A percentile compares a stretch with the other conserved stretches of the same genome.
Evolutionary conservation across 192 early-diverging fungal genomes (phyloP).

Genomic region (Powellomyces hirtus): DNA sequence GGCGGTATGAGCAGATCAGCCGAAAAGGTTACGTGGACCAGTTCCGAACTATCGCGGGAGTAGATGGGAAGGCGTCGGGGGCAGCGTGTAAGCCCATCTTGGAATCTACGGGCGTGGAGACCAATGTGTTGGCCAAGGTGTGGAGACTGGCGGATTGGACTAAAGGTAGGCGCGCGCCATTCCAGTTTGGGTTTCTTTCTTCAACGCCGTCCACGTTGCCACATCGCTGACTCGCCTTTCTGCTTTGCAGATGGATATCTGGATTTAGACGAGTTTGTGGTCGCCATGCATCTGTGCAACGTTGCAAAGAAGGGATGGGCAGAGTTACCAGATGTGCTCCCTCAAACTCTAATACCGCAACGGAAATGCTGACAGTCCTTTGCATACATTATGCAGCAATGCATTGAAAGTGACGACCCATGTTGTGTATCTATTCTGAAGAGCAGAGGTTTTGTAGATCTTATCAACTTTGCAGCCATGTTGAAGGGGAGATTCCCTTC

Average conservation of each 20-base stretch:
- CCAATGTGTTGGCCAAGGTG: slow-evolving; percentile 63
- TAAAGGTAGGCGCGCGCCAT: slow-evolving; percentile 17
- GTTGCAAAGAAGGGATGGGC: slow-evolving; percentile 34
- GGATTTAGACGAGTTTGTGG: slow-evolving; percentile 79
- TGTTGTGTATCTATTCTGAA: no score
- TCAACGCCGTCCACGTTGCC: neutral
- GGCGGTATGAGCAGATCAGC: slow-evolving; percentile 44
- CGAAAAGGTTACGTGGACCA: slow-evolving; percentile 43
- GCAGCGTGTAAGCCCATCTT: slow-evolving; percentile 56
- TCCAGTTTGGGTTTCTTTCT: neutral
- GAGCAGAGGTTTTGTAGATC: no score
- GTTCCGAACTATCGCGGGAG: slow-evolving; percentile 50
- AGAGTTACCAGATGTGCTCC: slow-evolving; percentile 23
- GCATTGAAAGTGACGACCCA: no score
- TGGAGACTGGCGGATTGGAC: slow-evolving; percentile 81
- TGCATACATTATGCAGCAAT: no score
- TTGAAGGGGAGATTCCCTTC: no score
- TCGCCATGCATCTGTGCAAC: slow-evolving; percentile 60
- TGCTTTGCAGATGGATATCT: slow-evolving; percentile 64
- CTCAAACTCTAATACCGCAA: slow-evolving; percentile 21
- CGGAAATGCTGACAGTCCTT: no score
- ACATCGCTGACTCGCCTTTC: neutral
- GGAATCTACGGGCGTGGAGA: slow-evolving; percentile 64
- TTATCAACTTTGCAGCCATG: no score
- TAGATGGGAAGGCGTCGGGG: slow-evolving; percentile 59